Evolutionary conservation across 106 monocot genomes (phyloP), one percentile per base, ranked within the genome.

Genomic region (Phalaenopsis aphrodite): DNA sequence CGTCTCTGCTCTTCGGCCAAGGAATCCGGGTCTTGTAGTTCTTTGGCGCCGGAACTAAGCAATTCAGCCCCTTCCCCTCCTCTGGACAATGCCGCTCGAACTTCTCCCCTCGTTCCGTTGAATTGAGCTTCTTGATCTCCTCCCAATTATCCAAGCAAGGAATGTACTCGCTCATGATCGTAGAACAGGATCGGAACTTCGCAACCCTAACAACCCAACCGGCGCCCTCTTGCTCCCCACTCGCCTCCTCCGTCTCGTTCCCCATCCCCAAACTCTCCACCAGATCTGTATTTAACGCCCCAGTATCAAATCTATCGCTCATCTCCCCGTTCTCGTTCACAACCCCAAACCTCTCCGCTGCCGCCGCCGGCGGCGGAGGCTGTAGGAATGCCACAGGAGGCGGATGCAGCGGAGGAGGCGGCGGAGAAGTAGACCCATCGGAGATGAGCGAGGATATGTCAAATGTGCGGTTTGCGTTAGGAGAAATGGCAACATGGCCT

Each of bases 81-180:
- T 61, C 77, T 0, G 93, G 96, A 41, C 96, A 96, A 78, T 88
- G 91, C 57, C 93, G 75, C 84, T 96, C 96, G 75, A 85, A 96
- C 81, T 75, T 87, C 87, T 96, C 91, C 68, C 96, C 96, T 79
- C 75, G 87, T 58, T 87, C 90, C 19, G 90, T 90, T 14, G 90
- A 90, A 37, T 84, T 83, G 21, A 96, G 89, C 83, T 83, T 87
- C 41, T 61, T 78, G 42, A 96, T 92, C 24, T 52, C 90, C 83
- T 87, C 93, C 73, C 41, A 85, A 56, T 96, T 93, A 61, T 96
- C 96, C 93, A 96, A 79, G 49, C 96, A 96, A 43, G 96, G 96
- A 52, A 96, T 93, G 56, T 89, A 93, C 87, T 96, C 96, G 65
- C 84, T 87, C 91, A 86, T 87, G 5, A 82, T 78, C 79, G 82